Evolutionary conservation across 495 filamentous ascomycete genomes (phyloP).

Genomic region (Collariella sp.): DNA sequence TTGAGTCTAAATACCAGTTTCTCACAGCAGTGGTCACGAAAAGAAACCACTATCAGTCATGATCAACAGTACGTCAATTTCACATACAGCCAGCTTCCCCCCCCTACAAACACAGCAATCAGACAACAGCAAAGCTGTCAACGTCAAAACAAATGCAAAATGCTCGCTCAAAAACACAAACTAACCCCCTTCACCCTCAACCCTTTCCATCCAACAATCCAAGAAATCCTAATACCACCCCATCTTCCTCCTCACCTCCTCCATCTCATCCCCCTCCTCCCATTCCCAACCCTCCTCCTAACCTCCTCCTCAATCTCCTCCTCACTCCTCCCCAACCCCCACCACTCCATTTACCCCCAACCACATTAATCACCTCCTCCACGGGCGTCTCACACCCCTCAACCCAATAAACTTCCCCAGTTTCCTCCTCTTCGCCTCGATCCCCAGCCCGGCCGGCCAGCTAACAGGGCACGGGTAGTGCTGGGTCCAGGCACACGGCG

Average conservation of each 20-base stretch:
- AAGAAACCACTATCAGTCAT: too few relatives aligned
- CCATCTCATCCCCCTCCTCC: slow-evolving; percentile 34
- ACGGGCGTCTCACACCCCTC: slow-evolving; percentile 49
- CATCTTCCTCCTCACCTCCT: slow-evolving; percentile 37
- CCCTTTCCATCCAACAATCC: background rate
- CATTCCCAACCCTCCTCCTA: slow-evolving; percentile 26
- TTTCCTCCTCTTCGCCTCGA: slow-evolving; percentile 52
- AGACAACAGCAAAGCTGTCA: too few relatives aligned
- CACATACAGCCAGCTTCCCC: too few relatives aligned
- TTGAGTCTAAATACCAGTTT: too few relatives aligned
- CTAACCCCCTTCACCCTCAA: background rate
- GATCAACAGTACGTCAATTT: too few relatives aligned
- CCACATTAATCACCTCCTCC: slow-evolving; percentile 31
- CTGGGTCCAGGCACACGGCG: slow-evolving; percentile 42
- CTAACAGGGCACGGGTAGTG: slow-evolving; percentile 55
- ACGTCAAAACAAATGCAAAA: background rate
- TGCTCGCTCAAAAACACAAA: background rate
- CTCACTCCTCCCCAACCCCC: slow-evolving; percentile 26
- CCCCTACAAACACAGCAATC: too few relatives aligned
- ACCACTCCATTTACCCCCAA: slow-evolving; percentile 24
- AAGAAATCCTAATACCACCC: slow-evolving; percentile 25
- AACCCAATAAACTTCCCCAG: slow-evolving; percentile 64
- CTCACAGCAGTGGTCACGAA: too few relatives aligned
- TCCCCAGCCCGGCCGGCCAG: slow-evolving; percentile 29
- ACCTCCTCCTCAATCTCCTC: slow-evolving; percentile 21